Evolutionary conservation across 148 eudicot species (phyloP).

Genomic region (Rhododendron kiyosumense): DNA sequence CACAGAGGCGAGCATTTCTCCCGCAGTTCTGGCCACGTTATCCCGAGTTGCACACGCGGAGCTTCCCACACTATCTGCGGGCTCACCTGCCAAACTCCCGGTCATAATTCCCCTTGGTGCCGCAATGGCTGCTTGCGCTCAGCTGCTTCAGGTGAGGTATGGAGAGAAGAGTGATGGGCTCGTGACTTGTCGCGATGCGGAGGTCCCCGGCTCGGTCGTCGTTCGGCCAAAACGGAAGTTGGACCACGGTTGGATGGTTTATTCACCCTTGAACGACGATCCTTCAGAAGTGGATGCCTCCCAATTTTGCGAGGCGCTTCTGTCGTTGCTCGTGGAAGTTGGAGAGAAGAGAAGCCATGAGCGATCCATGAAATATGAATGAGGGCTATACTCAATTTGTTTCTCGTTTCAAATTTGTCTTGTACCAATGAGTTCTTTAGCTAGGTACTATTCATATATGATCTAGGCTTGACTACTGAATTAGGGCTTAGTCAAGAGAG

Average conservation of each 20-base stretch:
- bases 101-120: slow-evolving; percentile 90
- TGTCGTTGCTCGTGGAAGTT: slow-evolving; percentile 71
- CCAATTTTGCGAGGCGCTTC: slow-evolving; percentile 88
- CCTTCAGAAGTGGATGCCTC: slow-evolving; percentile 75
- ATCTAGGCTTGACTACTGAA: neutral
- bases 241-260: slow-evolving; percentile 99
- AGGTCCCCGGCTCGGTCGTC: slow-evolving; percentile 92
- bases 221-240: slow-evolving; percentile 75
- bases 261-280: slow-evolving; percentile 70
- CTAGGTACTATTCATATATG: neutral
- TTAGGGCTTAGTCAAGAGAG: neutral
- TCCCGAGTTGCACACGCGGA: slow-evolving; percentile 95
- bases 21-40: slow-evolving; percentile 82
- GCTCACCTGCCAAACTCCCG: slow-evolving; percentile 69
- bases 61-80: slow-evolving; percentile 43
- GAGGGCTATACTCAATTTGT: slow-evolving; percentile 9
- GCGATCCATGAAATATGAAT: slow-evolving; percentile 41
- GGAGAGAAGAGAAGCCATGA: slow-evolving; percentile 48
- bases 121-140: slow-evolving; percentile 96
- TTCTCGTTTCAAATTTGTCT: neutral
- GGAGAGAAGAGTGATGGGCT: slow-evolving; percentile 96
- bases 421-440: neutral
- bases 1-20: slow-evolving; percentile 88
- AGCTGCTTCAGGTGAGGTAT: slow-evolving; percentile 76
- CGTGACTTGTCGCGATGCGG: slow-evolving; percentile 93